These are phyloP conservation scores for Backusella circina DNA, from an alignment of 192 early-diverging fungal species.

Conservation along the genomic window DNA sequence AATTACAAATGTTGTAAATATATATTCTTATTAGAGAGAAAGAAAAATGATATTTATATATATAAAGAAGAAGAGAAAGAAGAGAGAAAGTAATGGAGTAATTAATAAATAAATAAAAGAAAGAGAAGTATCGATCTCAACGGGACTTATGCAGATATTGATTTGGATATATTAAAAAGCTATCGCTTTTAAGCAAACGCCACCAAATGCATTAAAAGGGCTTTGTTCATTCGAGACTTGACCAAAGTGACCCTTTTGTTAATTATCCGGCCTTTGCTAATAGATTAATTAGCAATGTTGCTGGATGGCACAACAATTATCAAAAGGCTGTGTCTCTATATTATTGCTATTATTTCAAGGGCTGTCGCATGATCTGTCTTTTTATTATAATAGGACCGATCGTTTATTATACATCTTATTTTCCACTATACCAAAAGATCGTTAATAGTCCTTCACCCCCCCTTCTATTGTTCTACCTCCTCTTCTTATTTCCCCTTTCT, in stretches of 20 bases:
- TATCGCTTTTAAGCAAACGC: neutral
- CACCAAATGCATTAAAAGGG: neutral
- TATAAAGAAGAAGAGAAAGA: neutral
- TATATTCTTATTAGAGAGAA: neutral
- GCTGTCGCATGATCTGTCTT: neutral
- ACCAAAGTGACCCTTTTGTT: conserved; percentile 10
- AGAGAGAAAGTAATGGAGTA: neutral
- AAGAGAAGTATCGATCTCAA: neutral
- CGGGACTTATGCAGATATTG: conserved; percentile 8
- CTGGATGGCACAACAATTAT: conserved; percentile 7
- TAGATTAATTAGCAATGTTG: conserved; percentile 18
- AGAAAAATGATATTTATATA: neutral
- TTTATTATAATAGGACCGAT: neutral
- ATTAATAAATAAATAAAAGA: neutral
- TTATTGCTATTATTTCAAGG: neutral
- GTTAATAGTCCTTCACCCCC: neutral
- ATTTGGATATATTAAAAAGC: conserved; percentile 18
- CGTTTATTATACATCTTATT: neutral
- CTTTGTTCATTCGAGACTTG: conserved; percentile 1
- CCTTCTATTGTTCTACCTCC: neutral
- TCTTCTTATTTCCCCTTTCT: neutral
- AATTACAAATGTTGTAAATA: neutral
- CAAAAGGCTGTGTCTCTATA: neutral
- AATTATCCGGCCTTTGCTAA: neutral
- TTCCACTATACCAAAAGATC: neutral